These are phyloP conservation scores for Hevea brasiliensis DNA, from an alignment of 345 rosid genomes.

Conservation along the genomic window DNA sequence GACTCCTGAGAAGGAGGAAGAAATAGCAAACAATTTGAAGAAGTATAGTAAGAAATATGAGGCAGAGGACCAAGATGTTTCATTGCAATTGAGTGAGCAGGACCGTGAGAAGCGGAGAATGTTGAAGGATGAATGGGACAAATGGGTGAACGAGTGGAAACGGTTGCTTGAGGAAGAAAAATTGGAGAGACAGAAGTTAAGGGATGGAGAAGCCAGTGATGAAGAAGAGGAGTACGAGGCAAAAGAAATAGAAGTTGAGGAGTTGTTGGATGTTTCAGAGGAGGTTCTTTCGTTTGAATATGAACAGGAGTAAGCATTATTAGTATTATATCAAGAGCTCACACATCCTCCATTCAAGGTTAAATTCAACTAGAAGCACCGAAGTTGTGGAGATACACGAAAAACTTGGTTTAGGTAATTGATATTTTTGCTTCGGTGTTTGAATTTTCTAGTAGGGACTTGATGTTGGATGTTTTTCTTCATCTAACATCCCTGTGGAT, in stretches of 20 bases:
- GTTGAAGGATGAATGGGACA: conserved; percentile 95
- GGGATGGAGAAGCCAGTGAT: conserved; percentile 86
- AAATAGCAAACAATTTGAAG: conserved; percentile 85
- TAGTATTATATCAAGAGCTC: neutral
- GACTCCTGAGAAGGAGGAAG: conserved; percentile 83
- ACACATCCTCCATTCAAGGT: neutral
- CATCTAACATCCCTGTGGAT: neutral
- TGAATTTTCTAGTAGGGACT: neutral
- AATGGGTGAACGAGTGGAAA: conserved; percentile 75
- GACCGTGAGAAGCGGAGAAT: conserved; percentile 78
- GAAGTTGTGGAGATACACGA: neutral
- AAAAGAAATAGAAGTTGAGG: conserved; percentile 73
- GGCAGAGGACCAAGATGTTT: conserved; percentile 90
- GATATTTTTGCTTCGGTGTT: neutral
- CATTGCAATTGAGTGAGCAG: conserved; percentile 76
- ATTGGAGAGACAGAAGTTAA: conserved; percentile 53
- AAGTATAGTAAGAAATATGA: conserved; percentile 91
- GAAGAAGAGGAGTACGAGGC: conserved; percentile 94
- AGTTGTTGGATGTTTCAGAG: conserved; percentile 54
- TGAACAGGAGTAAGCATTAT: conserved; percentile 13
- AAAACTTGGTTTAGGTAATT: neutral
- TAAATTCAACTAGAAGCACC: neutral
- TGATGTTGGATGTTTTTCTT: neutral
- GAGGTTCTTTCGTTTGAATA: conserved; percentile 41
- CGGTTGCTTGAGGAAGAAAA: conserved; percentile 62